These are phyloP conservation scores for Coemansia sp. DNA, from an alignment of 192 early-diverging fungal genomes.

Conservation along the genomic window DNA sequence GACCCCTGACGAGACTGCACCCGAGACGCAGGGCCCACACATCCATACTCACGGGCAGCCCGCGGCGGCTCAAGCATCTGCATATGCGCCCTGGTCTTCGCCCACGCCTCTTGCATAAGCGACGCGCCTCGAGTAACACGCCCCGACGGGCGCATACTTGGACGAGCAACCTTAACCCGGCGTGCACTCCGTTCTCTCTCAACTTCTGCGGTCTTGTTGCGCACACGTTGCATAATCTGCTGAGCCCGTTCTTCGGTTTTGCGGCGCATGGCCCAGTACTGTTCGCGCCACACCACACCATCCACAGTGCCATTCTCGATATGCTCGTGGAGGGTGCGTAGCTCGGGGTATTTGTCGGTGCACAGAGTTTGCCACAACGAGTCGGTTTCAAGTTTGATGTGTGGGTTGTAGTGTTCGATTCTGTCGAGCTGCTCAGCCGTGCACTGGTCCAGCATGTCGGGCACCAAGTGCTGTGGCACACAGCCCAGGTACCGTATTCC, in stretches of 20 bases:
- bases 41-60: neutral
- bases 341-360: slow-evolving; percentile 16
- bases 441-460: slow-evolving; percentile 33
- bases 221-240: slow-evolving; percentile 39
- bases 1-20: slow-evolving; percentile 7
- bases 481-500: slow-evolving; percentile 30
- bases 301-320: slow-evolving; percentile 8
- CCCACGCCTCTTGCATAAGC: slow-evolving; percentile 32
- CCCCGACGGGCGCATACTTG: neutral
- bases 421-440: slow-evolving; percentile 42
- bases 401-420: slow-evolving; percentile 45
- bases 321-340: slow-evolving; percentile 12
- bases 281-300: slow-evolving; percentile 29
- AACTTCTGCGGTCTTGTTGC: slow-evolving; percentile 22
- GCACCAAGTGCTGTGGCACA: slow-evolving; percentile 36
- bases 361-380: slow-evolving; percentile 34
- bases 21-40: neutral
- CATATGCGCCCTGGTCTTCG: slow-evolving; percentile 39
- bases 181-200: slow-evolving; percentile 34
- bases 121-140: slow-evolving; percentile 11
- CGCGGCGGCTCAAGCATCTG: slow-evolving; percentile 20
- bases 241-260: slow-evolving; percentile 32
- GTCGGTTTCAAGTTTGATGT: slow-evolving; percentile 43
- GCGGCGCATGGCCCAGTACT: slow-evolving; percentile 31
- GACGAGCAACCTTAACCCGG: slow-evolving; percentile 17